Conservation (phyloP, 176 grass and related monocot species). For the Dactylis glomerata region DNA sequence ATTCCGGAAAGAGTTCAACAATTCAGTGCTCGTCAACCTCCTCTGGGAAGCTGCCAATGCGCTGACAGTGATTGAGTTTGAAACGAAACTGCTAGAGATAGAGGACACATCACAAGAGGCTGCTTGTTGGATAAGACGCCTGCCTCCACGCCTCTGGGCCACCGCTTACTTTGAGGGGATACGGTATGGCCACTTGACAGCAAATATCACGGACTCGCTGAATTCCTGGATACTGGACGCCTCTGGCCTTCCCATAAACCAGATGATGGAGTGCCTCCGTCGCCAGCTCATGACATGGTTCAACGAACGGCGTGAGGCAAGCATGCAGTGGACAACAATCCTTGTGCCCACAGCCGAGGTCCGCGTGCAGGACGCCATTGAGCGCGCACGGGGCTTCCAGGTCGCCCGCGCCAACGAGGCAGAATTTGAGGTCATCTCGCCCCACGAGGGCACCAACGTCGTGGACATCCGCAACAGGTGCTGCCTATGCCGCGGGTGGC, state of each 20-base stretch:
- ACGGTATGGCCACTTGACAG: conserved; percentile 82
- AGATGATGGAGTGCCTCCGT: conserved; percentile 94
- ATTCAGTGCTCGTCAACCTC: conserved; percentile 64
- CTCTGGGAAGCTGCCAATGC: conserved; percentile 95
- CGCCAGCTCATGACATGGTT: conserved; percentile 97
- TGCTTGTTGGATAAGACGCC: conserved; percentile 78
- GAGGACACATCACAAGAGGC: conserved; percentile 88
- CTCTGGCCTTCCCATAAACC: conserved; percentile 78
- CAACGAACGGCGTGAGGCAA: conserved; percentile 84
- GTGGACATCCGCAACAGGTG: conserved; percentile 94
- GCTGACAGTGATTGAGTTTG: conserved; percentile 83
- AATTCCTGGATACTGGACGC: conserved; percentile 88
- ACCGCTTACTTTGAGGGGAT: conserved; percentile 94
- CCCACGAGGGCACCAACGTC: conserved; percentile 73
- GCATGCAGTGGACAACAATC: conserved; percentile 89
- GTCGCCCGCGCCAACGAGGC: conserved; percentile 84
- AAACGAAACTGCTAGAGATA: conserved; percentile 87
- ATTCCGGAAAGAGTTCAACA: conserved; percentile 91
- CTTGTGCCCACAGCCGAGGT: conserved; percentile 69
- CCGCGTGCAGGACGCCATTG: conserved; percentile 80
- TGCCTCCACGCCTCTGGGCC: conserved; percentile 77
- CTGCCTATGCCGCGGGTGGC: conserved; percentile 92
- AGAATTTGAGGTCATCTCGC: conserved; percentile 85
- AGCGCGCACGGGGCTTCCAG: conserved; percentile 81
- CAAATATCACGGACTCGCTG: conserved; percentile 67